A percentile compares a stretch with the other conserved stretches of the same genome.
Conservation (phyloP, 116 monocot species). For the Posidonia oceanica region DNA sequence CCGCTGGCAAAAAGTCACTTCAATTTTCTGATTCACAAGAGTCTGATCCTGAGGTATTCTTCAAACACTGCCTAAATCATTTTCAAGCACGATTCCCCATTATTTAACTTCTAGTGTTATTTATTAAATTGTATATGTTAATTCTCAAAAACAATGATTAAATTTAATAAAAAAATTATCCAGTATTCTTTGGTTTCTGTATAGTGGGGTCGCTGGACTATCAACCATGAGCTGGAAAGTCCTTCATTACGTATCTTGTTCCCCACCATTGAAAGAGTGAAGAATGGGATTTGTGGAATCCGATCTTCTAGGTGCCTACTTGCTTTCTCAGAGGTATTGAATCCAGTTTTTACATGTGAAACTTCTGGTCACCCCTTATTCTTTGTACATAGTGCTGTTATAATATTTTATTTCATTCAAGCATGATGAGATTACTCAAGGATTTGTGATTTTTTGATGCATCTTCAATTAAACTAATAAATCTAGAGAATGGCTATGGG, state of each 20-base stretch:
- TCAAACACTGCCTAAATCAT: not conserved
- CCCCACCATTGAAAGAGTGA: conserved; percentile 76
- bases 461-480: no score
- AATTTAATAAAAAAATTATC: not conserved
- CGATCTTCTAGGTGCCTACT: conserved; percentile 42
- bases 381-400: no score
- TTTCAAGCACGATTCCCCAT: not conserved
- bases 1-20: conserved; percentile 60
- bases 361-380: no score
- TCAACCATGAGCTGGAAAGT: conserved; percentile 31
- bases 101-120: not conserved
- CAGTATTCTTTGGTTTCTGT: not conserved
- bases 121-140: not conserved
- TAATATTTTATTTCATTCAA: no score
- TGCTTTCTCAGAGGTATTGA: conserved; percentile 53
- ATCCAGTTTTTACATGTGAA: not conserved
- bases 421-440: no score
- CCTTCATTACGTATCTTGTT: conserved; percentile 67
- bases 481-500: no score
- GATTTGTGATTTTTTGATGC: no score
- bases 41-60: conserved; percentile 77
- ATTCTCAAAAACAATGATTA: not conserved
- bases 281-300: conserved; percentile 31
- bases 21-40: conserved; percentile 60
- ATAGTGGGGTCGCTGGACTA: conserved; percentile 69